Percentiles rank a stretch among this genome's conserved stretches.
Conservation (phyloP, 2,329 filamentous ascomycete species). For the Helicocarpus griseus region DNA sequence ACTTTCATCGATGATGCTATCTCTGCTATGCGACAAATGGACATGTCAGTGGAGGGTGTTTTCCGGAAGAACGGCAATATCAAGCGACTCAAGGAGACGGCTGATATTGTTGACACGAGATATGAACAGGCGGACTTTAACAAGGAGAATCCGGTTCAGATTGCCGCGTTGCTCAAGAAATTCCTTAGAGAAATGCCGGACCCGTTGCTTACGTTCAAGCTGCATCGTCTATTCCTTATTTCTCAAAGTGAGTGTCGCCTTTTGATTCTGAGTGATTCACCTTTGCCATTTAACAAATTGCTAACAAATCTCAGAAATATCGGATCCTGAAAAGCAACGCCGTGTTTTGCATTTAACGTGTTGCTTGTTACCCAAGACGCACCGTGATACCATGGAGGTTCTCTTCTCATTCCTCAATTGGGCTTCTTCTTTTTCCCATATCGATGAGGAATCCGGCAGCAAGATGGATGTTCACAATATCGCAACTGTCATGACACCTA, state of each 20-base stretch:
- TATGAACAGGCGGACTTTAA: conserved; percentile 78
- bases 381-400: conserved; percentile 90
- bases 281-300: conserved; percentile 10
- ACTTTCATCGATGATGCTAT: conserved; percentile 93
- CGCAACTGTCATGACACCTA: conserved; percentile 93
- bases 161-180: conserved; percentile 88
- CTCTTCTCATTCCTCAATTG: conserved; percentile 94
- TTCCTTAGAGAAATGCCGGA: conserved; percentile 92
- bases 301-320: conserved; percentile 48
- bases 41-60: conserved; percentile 95
- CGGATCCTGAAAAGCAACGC: conserved; percentile 69
- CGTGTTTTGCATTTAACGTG: conserved; percentile 83
- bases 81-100: conserved; percentile 77
- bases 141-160: conserved; percentile 82
- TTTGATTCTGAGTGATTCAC: conserved; percentile 5
- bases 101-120: conserved; percentile 76
- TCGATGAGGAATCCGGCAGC: conserved; percentile 92
- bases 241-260: conserved; percentile 56
- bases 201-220: conserved; percentile 86
- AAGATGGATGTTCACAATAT: conserved; percentile 99
- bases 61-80: conserved; percentile 99
- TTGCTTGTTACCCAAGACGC: conserved; percentile 82
- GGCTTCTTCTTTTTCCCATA: conserved; percentile 92
- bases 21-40: conserved; percentile 94
- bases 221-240: conserved; percentile 81